These are phyloP conservation scores for Rusavskia elegans DNA, from an alignment of 495 filamentous ascomycete species.

Conservation along the genomic window DNA sequence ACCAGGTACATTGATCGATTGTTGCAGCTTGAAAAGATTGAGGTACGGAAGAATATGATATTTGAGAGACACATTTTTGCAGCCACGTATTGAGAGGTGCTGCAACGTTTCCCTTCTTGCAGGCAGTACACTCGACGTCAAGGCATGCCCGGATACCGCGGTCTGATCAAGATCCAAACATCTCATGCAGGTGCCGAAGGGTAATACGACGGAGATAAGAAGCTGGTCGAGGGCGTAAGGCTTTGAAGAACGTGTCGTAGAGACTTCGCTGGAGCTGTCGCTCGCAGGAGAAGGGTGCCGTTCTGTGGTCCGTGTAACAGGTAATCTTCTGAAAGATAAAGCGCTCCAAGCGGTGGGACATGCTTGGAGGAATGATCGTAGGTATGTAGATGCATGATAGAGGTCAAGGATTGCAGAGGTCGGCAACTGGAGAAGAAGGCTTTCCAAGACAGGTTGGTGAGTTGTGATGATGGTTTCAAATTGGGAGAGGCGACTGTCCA, in stretches of 20 bases:
- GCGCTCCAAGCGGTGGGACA: slow-evolving; percentile 47
- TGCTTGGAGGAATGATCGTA: slow-evolving; percentile 35
- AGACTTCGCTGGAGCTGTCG: slow-evolving; percentile 20
- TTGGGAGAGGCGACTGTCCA: slow-evolving; percentile 16
- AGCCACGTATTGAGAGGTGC: slow-evolving; percentile 45
- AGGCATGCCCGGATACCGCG: slow-evolving; percentile 39
- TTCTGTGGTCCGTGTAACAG: slow-evolving; percentile 25
- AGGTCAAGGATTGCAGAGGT: slow-evolving; percentile 39
- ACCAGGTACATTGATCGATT: not conserved
- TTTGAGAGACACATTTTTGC: slow-evolving; percentile 51
- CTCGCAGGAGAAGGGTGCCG: slow-evolving; percentile 20
- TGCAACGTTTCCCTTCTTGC: slow-evolving; percentile 35
- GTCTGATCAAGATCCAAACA: slow-evolving; percentile 46
- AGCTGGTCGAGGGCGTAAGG: slow-evolving; percentile 41
- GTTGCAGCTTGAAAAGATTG: slow-evolving; percentile 30
- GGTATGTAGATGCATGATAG: slow-evolving; percentile 38
- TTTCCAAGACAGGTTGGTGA: slow-evolving; percentile 40
- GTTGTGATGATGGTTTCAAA: slow-evolving; percentile 39
- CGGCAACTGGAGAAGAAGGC: slow-evolving; percentile 39
- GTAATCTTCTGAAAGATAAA: slow-evolving; percentile 40
- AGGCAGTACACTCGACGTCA: slow-evolving; percentile 36
- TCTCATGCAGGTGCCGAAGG: slow-evolving; percentile 37
- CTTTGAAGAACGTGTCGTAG: slow-evolving; percentile 31
- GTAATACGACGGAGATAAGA: slow-evolving; percentile 36
- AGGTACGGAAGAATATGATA: slow-evolving; percentile 48